Base-by-base conservation (phyloP, 148 eudicot genomes). In the Rhododendron henanense region DNA sequence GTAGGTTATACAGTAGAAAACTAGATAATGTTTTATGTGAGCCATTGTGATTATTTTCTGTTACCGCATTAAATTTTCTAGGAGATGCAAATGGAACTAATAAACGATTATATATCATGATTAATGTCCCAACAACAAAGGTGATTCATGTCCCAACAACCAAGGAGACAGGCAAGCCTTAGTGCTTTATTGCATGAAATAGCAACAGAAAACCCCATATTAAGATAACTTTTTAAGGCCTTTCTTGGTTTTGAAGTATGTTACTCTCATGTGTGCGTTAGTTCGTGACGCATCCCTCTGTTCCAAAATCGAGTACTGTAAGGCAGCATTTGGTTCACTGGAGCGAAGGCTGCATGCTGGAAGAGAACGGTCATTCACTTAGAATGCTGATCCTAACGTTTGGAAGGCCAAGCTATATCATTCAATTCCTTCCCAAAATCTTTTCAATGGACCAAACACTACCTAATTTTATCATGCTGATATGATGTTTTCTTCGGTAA, bases 401-500 rank as follows among this genome's bases (percentile, higher is more conserved):
- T 7, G 28, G 71, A 65, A 65, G 71, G 11, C 71, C 31, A 65
- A 65, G 31, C 11, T 65, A 65, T 65, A n/a, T 23, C 71, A 65
- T 65, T 65, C 8, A n/a, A 65, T n/a, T 65, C 71, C 71, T 65
- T 65, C 71, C 13, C 31, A 2, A 65, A 65, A 65, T 65, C 71
- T 65, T 65, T 65, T 2, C 71, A 65, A 23, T 65, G 13, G 31
- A 65, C 31, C 71, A n/a, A n/a, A 65, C 71, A 65, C 11, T n/a
- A 91, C 93, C 99, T 97, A 23, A 61, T 82, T 82, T 82, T 23
- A 23, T 53, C 44, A 81, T 53, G 41, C 25, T 44, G 25, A 44
- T 6, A 63, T 11, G 25, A 61, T 67, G 78, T 13, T 19, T 51
- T 53, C 39, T 81, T 33, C n/a, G 0, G 14, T 2, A 31, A 53